Evolutionary conservation across 2,329 filamentous ascomycete genomes (phyloP), one percentile per base, ranked within the genome.

Genomic region (Pestalotiopsis sp.): DNA sequence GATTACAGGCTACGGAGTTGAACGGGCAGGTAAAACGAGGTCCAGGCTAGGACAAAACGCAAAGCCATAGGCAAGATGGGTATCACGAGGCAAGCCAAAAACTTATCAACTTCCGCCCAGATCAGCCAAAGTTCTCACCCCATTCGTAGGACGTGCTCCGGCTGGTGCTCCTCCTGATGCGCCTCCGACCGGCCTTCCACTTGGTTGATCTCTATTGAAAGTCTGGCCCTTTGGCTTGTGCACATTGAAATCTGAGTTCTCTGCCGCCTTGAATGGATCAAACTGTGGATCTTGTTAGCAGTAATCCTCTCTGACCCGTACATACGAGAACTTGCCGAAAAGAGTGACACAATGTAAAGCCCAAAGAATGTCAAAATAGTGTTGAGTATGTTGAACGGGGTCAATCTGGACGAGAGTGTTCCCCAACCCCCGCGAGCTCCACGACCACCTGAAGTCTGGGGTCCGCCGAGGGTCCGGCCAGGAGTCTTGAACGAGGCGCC

Each of bases 241-340:
- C 17, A 86, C 75, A 70, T 91, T 91, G 79, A 89, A 91, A 17
- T 79, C 80, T 23, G 89, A 91, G 60, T 82, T 83, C 78, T 90
- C 86, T 2, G 89, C 89, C 3, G 88, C 83, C 73, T 86, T 87
- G 78, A 90, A 90, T 0, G 87, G 85, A 75, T 91, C 89, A 67
- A 91, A 84, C 85, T 90, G 70, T 17, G n/a, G 12, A 31, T 20
- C 12, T 7, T 27, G 25, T 62, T 31, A 70, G 66, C 49, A 27
- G 49, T 7, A 65, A 25, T 23, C 58, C 69, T 58, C 31, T 14
- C 27, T 67, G 45, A 65, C 61, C 31, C 14, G 4, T 14, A 63
- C 69, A 64, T 52, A 41, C 59, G 56, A 3, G 17, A 57, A 83
- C 86, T 68, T 82, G 86, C 88, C 76, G 88, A 86, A 72, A 91